Percentiles rank a stretch among this genome's conserved stretches.
These are phyloP conservation scores for Aspergillus carlsbadensis DNA, from an alignment of 495 filamentous ascomycete genomes.

Conservation along the genomic window DNA sequence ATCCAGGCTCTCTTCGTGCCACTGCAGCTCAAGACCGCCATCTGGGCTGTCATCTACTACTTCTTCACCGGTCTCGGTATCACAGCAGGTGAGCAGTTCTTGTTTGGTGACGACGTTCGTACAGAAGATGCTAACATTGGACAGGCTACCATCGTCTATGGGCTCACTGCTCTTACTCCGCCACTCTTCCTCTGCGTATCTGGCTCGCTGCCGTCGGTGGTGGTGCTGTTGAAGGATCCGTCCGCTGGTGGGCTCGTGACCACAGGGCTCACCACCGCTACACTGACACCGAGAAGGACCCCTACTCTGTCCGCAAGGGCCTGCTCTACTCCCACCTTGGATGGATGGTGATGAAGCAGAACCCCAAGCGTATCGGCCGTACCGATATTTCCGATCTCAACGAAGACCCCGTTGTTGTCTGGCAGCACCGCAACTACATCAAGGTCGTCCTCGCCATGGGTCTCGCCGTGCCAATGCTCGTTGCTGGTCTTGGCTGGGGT, in stretches of 20 bases:
- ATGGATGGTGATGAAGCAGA: slow-evolving; percentile 93
- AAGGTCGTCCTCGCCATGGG: slow-evolving; percentile 87
- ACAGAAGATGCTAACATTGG: slow-evolving; percentile 12
- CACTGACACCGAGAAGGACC: slow-evolving; percentile 98
- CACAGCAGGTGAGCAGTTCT: slow-evolving; percentile 64
- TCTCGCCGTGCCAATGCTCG: slow-evolving; percentile 75
- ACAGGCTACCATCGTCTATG: slow-evolving; percentile 85
- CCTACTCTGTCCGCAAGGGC: slow-evolving; percentile 98
- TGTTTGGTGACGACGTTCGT: neutral
- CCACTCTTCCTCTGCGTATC: slow-evolving; percentile 81
- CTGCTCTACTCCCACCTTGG: slow-evolving; percentile 95
- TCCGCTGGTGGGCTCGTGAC: slow-evolving; percentile 95
- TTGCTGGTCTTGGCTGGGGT: slow-evolving; percentile 85
- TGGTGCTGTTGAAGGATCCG: slow-evolving; percentile 93
- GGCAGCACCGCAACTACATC: slow-evolving; percentile 93
- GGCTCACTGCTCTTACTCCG: slow-evolving; percentile 95
- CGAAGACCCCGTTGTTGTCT: slow-evolving; percentile 89
- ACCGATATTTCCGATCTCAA: slow-evolving; percentile 97
- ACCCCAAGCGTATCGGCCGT: slow-evolving; percentile 88
- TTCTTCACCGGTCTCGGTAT: slow-evolving; percentile 89
- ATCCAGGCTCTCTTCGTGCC: slow-evolving; percentile 81
- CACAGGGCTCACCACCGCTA: slow-evolving; percentile 98
- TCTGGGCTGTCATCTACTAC: slow-evolving; percentile 86
- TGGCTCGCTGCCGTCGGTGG: slow-evolving; percentile 90
- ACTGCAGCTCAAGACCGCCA: slow-evolving; percentile 68